phyloP scores from a whole-genome alignment of 176 grass and related monocot species.

The Miscanthus lutarioriparius region DNA sequence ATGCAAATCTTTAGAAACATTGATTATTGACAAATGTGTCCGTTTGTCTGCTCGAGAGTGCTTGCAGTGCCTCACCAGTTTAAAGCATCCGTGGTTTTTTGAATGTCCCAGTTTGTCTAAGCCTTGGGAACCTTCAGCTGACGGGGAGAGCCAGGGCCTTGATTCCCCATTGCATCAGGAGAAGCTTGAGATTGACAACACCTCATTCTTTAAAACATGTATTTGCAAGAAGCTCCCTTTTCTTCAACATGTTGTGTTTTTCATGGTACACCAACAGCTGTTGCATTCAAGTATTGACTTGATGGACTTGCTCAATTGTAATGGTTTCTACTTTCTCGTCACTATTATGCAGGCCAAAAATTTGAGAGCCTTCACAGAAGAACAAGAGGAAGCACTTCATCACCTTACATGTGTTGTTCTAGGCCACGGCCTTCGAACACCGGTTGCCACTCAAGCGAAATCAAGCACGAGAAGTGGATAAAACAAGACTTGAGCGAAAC shows the following conservation, averaged over 20 bases:
- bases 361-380: background rate
- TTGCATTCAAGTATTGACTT: background rate
- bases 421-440: too few relatives aligned
- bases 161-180: background rate
- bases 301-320: background rate
- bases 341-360: slow-evolving; percentile 6
- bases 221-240: slow-evolving; percentile 18
- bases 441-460: too few relatives aligned
- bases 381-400: background rate
- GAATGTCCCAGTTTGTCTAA: slow-evolving; percentile 9
- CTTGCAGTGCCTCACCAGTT: background rate
- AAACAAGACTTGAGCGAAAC: too few relatives aligned
- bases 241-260: slow-evolving; percentile 16
- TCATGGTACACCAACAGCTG: slow-evolving; percentile 1
- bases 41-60: background rate
- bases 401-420: slow-evolving; percentile 23
- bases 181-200: slow-evolving; percentile 25
- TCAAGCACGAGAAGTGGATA: too few relatives aligned
- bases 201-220: slow-evolving; percentile 14
- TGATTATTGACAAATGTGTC: background rate
- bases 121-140: background rate
- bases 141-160: background rate
- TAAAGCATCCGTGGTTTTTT: background rate
- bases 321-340: background rate
- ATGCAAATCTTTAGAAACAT: slow-evolving; percentile 6